Conservation (phyloP, 176 grass and related monocot species). For the Musa acuminata region DNA sequence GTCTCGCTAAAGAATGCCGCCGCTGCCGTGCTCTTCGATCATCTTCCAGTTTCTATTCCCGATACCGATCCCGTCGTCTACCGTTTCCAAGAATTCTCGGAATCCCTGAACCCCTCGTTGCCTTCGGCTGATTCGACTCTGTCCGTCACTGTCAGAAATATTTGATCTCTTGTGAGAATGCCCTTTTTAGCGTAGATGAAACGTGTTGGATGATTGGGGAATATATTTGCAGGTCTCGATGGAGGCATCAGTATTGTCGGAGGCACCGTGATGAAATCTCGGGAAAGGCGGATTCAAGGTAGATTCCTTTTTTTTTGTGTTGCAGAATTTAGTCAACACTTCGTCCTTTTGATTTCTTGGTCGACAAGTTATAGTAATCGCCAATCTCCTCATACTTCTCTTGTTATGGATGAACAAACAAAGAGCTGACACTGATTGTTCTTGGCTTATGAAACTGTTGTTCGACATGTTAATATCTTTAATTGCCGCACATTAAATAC, state of each 20-base stretch:
- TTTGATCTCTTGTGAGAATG: neutral
- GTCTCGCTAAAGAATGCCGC: slow-evolving; percentile 57
- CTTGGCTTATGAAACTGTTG: too few species aligned
- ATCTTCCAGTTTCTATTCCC: slow-evolving; percentile 78
- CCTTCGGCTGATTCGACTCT: neutral
- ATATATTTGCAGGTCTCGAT: slow-evolving; percentile 58
- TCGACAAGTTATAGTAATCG: too few species aligned
- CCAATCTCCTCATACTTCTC: too few species aligned
- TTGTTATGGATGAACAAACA: too few species aligned
- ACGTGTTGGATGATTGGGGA: neutral
- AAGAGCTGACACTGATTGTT: too few species aligned
- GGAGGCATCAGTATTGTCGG: slow-evolving; percentile 77
- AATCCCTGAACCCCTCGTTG: neutral
- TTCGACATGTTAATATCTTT: too few species aligned
- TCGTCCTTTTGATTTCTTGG: neutral
- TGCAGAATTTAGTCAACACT: neutral
- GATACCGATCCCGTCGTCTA: slow-evolving; percentile 81
- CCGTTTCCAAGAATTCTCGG: slow-evolving; percentile 95
- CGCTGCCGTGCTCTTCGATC: slow-evolving; percentile 67
- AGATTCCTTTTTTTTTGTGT: neutral
- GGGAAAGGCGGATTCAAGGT: slow-evolving; percentile 34
- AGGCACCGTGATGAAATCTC: slow-evolving; percentile 73
- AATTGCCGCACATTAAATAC: too few species aligned
- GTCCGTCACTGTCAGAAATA: neutral
- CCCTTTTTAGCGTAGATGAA: neutral